Conservation (phyloP, 208 protist genomes). For the Borovskyia barvae region DNA sequence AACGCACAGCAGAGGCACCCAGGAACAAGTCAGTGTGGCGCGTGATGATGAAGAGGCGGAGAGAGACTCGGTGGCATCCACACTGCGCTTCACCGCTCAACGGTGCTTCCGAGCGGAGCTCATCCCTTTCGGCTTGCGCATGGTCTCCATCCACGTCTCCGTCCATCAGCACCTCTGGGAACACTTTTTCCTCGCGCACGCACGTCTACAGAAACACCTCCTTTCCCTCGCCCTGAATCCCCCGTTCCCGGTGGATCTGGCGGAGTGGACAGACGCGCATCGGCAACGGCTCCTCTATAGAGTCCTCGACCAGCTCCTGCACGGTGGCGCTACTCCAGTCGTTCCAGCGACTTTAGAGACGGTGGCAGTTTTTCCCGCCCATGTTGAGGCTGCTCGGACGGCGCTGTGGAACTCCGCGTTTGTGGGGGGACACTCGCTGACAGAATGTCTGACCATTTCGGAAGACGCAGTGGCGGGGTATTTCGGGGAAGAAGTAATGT, state of each 20-base stretch:
- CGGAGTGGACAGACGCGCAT: slow-evolving; percentile 37
- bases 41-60: neutral
- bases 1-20: slow-evolving; percentile 7
- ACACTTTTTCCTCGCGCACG: slow-evolving; percentile 34
- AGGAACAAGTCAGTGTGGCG: neutral
- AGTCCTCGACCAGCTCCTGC: slow-evolving; percentile 36
- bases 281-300: slow-evolving; percentile 38
- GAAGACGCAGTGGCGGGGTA: slow-evolving; percentile 38
- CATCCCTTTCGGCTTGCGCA: slow-evolving; percentile 17
- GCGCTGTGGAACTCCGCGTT: slow-evolving; percentile 17
- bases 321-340: slow-evolving; percentile 18
- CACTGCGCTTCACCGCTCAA: slow-evolving; percentile 15
- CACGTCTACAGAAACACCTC: slow-evolving; percentile 9
- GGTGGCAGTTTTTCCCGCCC: slow-evolving; percentile 31
- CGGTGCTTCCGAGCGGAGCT: slow-evolving; percentile 35
- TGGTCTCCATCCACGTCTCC: slow-evolving; percentile 33
- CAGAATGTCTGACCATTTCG: slow-evolving; percentile 7
- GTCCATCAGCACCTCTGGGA: slow-evolving; percentile 26
- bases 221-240: slow-evolving; percentile 25
- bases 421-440: slow-evolving; percentile 5
- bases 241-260: slow-evolving; percentile 27
- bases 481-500: slow-evolving; percentile 59
- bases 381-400: slow-evolving; percentile 36
- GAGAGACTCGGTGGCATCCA: too few species aligned
- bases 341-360: slow-evolving; percentile 10